Percentiles rank a stretch among this genome's conserved stretches.
These are phyloP conservation scores for Xylaria polymorpha DNA, from an alignment of 2,329 filamentous ascomycete species.

Conservation along the genomic window DNA sequence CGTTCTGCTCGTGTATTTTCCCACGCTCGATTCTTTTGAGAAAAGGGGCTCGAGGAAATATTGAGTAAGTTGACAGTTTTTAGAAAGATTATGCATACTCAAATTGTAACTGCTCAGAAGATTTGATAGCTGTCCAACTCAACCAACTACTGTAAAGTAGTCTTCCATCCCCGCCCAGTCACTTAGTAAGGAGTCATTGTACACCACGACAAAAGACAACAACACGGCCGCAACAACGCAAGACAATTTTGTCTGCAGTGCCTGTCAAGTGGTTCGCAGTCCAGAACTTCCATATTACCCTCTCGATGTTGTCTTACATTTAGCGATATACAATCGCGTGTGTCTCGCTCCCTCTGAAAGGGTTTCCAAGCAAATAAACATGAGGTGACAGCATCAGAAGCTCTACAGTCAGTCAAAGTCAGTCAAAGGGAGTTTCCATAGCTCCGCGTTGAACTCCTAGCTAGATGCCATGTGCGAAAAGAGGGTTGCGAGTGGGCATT, in stretches of 20 bases:
- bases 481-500: neutral
- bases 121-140: neutral
- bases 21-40: constrained; percentile 5
- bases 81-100: neutral
- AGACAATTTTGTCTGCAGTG: constrained; percentile 32
- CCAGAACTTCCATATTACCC: neutral
- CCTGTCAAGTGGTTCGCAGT: constrained; percentile 11
- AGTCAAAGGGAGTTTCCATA: neutral
- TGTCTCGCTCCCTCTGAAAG: neutral
- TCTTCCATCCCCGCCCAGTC: neutral
- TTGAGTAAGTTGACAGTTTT: neutral
- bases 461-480: neutral
- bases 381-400: neutral
- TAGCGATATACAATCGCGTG: constrained; percentile 4
- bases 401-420: neutral
- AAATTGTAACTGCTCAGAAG: neutral
- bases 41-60: constrained; percentile 24
- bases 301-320: constrained; percentile 30
- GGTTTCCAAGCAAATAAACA: neutral
- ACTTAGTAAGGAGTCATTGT: neutral
- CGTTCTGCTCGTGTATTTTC: constrained; percentile 15
- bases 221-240: constrained; percentile 25
- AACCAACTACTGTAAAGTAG: neutral
- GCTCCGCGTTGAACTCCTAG: neutral
- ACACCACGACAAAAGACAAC: constrained; percentile 1